These are phyloP conservation scores for Chrysanthemum lavandulifolium DNA, from an alignment of 129 eudicot species.

Conservation along the genomic window DNA sequence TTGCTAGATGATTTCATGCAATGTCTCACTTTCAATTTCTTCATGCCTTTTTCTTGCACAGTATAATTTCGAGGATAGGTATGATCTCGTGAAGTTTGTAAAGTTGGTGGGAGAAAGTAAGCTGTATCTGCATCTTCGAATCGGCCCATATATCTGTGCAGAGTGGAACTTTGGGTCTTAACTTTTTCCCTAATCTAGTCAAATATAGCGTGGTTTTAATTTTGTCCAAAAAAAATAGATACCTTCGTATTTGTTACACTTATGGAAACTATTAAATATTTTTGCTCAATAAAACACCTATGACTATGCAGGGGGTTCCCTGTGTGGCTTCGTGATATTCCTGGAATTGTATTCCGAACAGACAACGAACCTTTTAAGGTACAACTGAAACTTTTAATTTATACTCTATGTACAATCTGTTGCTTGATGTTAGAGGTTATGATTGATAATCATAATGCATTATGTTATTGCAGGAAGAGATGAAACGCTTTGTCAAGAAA, in stretches of 20 bases:
- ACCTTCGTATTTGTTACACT: too few relatives aligned
- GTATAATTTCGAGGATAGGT: slow-evolving; percentile 54
- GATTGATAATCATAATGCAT: background rate
- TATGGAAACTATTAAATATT: too few relatives aligned
- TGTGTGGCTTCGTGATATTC: slow-evolving; percentile 61
- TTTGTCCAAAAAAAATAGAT: background rate
- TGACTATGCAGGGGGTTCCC: slow-evolving; percentile 57
- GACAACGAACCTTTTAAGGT: slow-evolving; percentile 53
- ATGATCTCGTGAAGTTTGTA: slow-evolving; percentile 64
- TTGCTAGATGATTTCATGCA: too few relatives aligned
- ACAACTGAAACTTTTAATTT: background rate
- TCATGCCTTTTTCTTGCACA: slow-evolving; percentile 11
- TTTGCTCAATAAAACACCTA: background rate
- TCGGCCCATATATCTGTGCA: slow-evolving; percentile 84
- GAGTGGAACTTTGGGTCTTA: slow-evolving; percentile 79
- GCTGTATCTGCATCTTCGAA: slow-evolving; percentile 57
- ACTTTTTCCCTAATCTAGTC: background rate
- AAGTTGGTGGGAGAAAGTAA: slow-evolving; percentile 53
- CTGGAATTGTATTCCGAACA: slow-evolving; percentile 59
- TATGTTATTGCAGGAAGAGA: slow-evolving; percentile 12
- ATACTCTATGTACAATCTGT: background rate
- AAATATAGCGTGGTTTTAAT: background rate
- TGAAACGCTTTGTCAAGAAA: slow-evolving; percentile 23
- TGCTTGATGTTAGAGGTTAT: too few relatives aligned
- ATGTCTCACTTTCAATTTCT: slow-evolving; percentile 17